These are phyloP conservation scores for Triticum timopheevii DNA, from an alignment of 176 grass and related monocot species.

Conservation along the genomic window DNA sequence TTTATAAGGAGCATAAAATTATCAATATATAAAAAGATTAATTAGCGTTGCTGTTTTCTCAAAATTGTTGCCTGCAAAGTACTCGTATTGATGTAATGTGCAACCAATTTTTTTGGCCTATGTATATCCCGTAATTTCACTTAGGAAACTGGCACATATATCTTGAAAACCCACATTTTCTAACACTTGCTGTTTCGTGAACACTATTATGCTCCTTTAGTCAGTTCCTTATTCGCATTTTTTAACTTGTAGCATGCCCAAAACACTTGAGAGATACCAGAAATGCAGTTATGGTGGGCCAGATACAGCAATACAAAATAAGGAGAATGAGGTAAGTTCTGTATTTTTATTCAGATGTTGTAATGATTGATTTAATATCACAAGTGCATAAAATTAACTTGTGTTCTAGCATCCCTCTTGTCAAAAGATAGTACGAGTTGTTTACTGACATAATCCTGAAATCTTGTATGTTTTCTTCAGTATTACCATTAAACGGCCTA, in stretches of 20 bases:
- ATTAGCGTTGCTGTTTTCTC: neutral
- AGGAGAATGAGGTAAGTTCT: constrained; percentile 64
- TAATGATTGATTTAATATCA: neutral
- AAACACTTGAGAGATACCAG: constrained; percentile 74
- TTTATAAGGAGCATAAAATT: neutral
- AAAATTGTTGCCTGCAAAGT: neutral
- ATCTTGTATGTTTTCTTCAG: neutral
- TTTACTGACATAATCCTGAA: neutral
- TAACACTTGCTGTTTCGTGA: neutral
- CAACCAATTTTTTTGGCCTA: neutral
- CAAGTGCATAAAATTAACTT: neutral
- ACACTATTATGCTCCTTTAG: neutral
- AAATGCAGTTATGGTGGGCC: constrained; percentile 61
- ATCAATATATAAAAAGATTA: neutral
- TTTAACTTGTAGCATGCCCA: constrained; percentile 58
- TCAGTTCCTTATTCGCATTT: neutral
- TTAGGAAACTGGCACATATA: neutral
- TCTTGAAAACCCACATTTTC: neutral
- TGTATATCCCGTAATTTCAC: neutral
- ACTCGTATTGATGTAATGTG: neutral
- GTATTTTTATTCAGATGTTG: neutral
- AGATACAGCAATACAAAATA: constrained; percentile 64
- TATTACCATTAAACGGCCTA: neutral
- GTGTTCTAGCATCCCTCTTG: neutral
- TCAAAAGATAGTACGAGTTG: neutral